Conservation (phyloP, 2,329 filamentous ascomycete genomes). For the Nemania sp. region DNA sequence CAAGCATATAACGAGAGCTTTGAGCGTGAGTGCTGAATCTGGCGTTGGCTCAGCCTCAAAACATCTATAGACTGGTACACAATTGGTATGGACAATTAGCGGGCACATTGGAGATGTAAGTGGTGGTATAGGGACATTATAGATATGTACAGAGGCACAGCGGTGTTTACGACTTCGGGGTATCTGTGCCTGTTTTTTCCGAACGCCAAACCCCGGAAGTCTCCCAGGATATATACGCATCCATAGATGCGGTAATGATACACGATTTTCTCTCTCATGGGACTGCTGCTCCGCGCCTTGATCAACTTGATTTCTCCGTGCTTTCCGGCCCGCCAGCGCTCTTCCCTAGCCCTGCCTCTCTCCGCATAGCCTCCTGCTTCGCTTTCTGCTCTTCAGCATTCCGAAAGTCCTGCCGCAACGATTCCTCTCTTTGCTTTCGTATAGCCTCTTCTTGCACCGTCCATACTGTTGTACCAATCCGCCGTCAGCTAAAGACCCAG, state of each 20-base stretch:
- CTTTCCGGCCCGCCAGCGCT: slow-evolving; percentile 7
- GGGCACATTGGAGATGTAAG: background rate
- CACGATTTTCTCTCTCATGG: background rate
- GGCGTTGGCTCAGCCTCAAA: no score
- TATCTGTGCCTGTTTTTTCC: background rate
- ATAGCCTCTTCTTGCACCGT: slow-evolving; percentile 47
- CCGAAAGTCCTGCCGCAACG: slow-evolving; percentile 41
- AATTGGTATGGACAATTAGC: background rate
- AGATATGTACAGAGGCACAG: background rate
- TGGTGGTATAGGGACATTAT: background rate
- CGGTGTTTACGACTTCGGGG: background rate
- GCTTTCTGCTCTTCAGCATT: slow-evolving; percentile 44
- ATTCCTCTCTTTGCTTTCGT: slow-evolving; percentile 41
- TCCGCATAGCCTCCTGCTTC: slow-evolving; percentile 47
- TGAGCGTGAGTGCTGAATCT: background rate
- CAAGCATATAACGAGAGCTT: slow-evolving; percentile 31
- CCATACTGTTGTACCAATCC: slow-evolving; percentile 45
- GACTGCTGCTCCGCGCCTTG: slow-evolving; percentile 2
- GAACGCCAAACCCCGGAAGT: slow-evolving; percentile 13
- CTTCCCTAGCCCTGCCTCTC: slow-evolving; percentile 37
- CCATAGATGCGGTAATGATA: slow-evolving; percentile 2
- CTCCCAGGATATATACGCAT: background rate
- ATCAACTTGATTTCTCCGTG: slow-evolving; percentile 21
- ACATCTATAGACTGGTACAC: no score
- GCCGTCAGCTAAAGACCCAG: slow-evolving; percentile 10